Evolutionary conservation across 2,329 filamentous ascomycete genomes (phyloP).

Genomic region (Diaporthe citrichinensis): DNA sequence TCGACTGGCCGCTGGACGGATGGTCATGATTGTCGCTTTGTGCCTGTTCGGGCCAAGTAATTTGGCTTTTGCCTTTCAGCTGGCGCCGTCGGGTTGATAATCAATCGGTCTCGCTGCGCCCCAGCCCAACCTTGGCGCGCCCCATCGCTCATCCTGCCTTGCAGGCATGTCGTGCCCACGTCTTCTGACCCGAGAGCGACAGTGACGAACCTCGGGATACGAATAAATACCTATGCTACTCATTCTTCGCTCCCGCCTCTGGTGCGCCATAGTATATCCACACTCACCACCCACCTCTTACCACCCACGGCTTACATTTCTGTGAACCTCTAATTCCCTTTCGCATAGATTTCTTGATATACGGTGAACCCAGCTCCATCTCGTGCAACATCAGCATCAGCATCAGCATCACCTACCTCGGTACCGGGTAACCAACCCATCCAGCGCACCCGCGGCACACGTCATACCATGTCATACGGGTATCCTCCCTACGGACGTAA

Average conservation of each 20-base stretch:
- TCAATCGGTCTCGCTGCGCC: slow-evolving; percentile 17
- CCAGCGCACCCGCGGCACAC: not conserved
- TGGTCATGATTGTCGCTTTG: not conserved
- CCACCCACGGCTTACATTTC: too few relatives aligned
- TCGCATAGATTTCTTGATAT: not conserved
- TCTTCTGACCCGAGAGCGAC: slow-evolving; percentile 7
- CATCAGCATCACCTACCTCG: not conserved
- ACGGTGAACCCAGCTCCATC: not conserved
- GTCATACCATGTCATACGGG: slow-evolving; percentile 51
- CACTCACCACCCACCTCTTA: not conserved
- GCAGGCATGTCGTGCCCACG: not conserved
- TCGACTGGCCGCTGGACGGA: not conserved
- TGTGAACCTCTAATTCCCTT: not conserved
- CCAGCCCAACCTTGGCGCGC: slow-evolving; percentile 32
- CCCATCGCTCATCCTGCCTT: slow-evolving; percentile 8
- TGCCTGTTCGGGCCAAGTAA: not conserved
- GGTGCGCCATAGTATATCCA: not conserved
- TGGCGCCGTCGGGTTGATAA: slow-evolving; percentile 4
- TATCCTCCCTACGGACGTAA: slow-evolving; percentile 55
- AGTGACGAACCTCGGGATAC: not conserved
- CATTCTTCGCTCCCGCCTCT: not conserved
- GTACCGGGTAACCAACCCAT: not conserved
- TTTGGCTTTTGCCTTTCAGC: slow-evolving; percentile 8
- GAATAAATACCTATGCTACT: not conserved
- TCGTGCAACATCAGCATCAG: not conserved